Base-by-base conservation (phyloP, 768 basidiomycete species). In the Hypholoma sublateritium region DNA sequence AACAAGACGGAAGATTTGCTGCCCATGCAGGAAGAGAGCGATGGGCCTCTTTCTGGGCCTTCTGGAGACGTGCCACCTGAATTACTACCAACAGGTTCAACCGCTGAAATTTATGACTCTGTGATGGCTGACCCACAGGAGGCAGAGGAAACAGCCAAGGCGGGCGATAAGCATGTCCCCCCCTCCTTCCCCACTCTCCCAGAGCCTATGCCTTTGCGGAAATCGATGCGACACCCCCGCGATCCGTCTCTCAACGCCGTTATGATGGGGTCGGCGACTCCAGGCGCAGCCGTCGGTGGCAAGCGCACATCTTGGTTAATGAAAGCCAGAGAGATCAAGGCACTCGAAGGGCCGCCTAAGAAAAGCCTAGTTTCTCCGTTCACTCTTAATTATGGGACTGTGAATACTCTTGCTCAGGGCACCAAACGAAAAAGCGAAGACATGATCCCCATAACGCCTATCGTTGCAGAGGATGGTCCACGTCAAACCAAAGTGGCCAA, bases 291-390 rank as follows among this genome's bases (percentile, higher is more conserved):
- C 19, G 67, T 70, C 24, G 75, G 75, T 9, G 83, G 82, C 2
- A 91, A 89, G 64, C 83, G 90, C 32, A 88, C 88, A 8, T 92
- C 91, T 3, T 92, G 91, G 91, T 69, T 93, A 53, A 83, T 82
- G 70, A 90, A 89, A 63, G 91, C 86, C 13, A 78, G 89, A 35
- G 88, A 89, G 65, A 85, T 79, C 22, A 88, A 87, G 60, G 87
- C 87, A 16, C 72, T 84, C 65, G 90, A 90, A 64, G 75, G 74
- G n/a, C 73, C 74, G 11, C 64, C 62, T 55, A 81, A 71, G 67
- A 80, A 75, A 50, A 53, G 66, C 19, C 67, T 59, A 21, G 62
- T 43, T 22, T 55, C 59, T 21, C 49, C 62, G 19, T 53, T 59
- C 6, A 62, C 51, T 17, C 44, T 59, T 37, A 46, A 34, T 24